Evolutionary conservation across 805 yeast genomes (phyloP), one percentile per base, ranked within the genome.

Genomic region (Wickerhamiella occidentalis): DNA sequence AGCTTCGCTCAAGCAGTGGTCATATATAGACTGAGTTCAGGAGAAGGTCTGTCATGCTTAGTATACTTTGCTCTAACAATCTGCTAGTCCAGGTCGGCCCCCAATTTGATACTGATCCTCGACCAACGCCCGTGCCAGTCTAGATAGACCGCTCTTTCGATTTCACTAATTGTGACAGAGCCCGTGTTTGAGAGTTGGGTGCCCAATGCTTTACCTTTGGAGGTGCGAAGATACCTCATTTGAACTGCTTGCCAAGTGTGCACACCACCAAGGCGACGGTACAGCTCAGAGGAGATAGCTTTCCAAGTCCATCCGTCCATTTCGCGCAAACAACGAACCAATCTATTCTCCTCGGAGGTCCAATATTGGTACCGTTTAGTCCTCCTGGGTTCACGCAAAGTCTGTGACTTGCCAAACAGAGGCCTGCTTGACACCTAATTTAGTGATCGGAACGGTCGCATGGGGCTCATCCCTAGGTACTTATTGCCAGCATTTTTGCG

Each of bases 221-320:
- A 18, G 25, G 36, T 29, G 23, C 75, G 61, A 40, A 71, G 58
- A 52, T 71, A 71, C 46, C 74, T 56, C 75, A 71, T 71, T 56
- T 71, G 75, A 30, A 71, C 66, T 2, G 74, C 72, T 55, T 70
- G 74, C 73, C 73, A 69, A n/a, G 43, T 45, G n/a, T 45, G 48
- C 12, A 19, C 23, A 12, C 42, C 48, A 13, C 33, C 19, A 12
- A 71, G 56, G 51, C 70, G 73, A 18, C 52, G 25, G 26, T 48
- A 19, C 26, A 48, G 40, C 26, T 33, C 47, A 8, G 18, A 9
- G 7, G 50, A 25, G 18, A 48, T 48, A 69, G 80, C 83, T 25
- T 41, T 40, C 50, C 45, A 44, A 28, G 46, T 49, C 36, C 37
- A 40, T 12, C 40, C 29, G 6, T n/a, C 22, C 8, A 17, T 18